phyloP scores from a whole-genome alignment of 352 stramenopile genomes.

The Blastocystis sp. region DNA sequence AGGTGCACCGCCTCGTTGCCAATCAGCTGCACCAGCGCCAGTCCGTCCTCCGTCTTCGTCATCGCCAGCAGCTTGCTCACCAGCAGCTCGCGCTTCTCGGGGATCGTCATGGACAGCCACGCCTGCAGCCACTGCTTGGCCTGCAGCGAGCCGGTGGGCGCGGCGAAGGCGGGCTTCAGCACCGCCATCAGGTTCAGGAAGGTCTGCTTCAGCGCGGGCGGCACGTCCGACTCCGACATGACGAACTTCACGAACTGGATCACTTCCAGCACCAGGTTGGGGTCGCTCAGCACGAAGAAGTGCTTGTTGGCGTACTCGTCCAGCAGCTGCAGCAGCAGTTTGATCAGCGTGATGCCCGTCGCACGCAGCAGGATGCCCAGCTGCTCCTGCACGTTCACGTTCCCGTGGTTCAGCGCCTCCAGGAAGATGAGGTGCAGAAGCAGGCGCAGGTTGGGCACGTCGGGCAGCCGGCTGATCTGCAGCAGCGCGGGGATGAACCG shows the following conservation, averaged over 20 bases:
- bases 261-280: background rate
- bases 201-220: background rate
- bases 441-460: background rate
- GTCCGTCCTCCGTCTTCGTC: background rate
- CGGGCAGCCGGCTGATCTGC: background rate
- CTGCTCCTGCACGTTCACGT: background rate
- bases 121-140: background rate
- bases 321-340: constrained; percentile 15
- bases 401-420: background rate
- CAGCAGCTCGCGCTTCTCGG: background rate
- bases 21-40: background rate
- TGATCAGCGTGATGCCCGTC: background rate
- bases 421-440: constrained; percentile 38
- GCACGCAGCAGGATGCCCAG: background rate
- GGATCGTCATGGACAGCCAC: background rate
- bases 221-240: background rate
- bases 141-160: background rate
- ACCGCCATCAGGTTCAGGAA: background rate
- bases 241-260: constrained; percentile 4
- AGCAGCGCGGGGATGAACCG: background rate
- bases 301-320: constrained; percentile 1
- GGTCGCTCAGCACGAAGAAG: constrained; percentile 8
- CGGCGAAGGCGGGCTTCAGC: background rate
- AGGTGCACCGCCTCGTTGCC: constrained; percentile 4
- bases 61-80: background rate